Evolutionary conservation across 495 filamentous ascomycete genomes (phyloP).

Genomic region (Delitschia confertaspora): DNA sequence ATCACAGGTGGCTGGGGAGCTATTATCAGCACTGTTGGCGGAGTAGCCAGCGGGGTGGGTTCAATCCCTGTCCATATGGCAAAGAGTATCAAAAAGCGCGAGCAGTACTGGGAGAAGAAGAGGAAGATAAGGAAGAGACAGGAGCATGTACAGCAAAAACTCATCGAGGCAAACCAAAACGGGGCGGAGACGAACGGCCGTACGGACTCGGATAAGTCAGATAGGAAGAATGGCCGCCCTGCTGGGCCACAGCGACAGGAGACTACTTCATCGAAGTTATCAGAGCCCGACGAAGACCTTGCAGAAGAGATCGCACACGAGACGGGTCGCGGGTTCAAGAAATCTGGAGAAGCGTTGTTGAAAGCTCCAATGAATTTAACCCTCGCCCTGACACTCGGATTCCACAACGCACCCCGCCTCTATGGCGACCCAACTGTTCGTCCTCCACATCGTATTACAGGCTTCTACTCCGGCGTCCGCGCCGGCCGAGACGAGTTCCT

Average conservation of each 20-base stretch:
- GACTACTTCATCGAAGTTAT: slow-evolving; percentile 27
- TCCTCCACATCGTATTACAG: slow-evolving; percentile 53
- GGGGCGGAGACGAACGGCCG: background rate
- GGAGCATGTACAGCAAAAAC: slow-evolving; percentile 6
- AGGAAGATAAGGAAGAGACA: slow-evolving; percentile 30
- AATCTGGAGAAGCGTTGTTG: slow-evolving; percentile 23
- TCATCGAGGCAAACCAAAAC: slow-evolving; percentile 5
- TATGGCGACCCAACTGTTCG: slow-evolving; percentile 39
- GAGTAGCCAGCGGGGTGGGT: slow-evolving; percentile 49
- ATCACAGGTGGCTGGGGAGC: slow-evolving; percentile 55
- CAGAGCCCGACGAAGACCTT: slow-evolving; percentile 42
- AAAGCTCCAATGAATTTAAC: slow-evolving; percentile 57
- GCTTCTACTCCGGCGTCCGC: slow-evolving; percentile 55
- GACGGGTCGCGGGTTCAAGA: slow-evolving; percentile 31
- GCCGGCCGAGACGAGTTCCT: slow-evolving; percentile 60
- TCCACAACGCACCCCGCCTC: slow-evolving; percentile 74
- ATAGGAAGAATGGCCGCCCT: slow-evolving; percentile 10
- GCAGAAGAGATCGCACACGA: slow-evolving; percentile 24
- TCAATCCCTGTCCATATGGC: slow-evolving; percentile 49
- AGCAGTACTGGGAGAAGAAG: slow-evolving; percentile 40
- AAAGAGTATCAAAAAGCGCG: slow-evolving; percentile 43
- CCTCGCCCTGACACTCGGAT: slow-evolving; percentile 66
- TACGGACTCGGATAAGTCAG: background rate
- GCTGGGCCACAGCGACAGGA: slow-evolving; percentile 2
- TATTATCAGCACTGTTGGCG: slow-evolving; percentile 44